Evolutionary conservation across 306 rosid genomes (phyloP).

Genomic region (Vigna trinervia): DNA sequence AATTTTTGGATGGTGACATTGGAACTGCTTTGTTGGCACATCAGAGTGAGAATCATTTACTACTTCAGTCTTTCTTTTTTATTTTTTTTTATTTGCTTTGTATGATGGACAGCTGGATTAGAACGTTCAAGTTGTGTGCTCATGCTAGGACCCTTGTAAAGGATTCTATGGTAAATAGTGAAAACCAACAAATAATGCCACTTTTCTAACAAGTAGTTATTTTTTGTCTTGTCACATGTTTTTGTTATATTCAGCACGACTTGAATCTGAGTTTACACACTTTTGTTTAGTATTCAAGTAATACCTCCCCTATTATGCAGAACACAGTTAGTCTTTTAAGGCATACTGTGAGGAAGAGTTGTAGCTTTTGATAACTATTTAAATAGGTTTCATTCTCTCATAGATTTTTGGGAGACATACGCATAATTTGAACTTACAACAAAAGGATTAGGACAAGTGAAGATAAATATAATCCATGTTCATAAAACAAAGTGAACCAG

Average conservation of each 20-base stretch:
- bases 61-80: not conserved
- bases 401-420: no score
- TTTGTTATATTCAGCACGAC: no score
- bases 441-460: not conserved
- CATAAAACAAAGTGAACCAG: constrained; percentile 9
- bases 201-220: not conserved
- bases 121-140: constrained; percentile 4
- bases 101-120: constrained; percentile 16
- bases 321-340: no score
- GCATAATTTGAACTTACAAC: no score
- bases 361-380: no score
- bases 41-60: not conserved
- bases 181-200: not conserved
- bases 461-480: constrained; percentile 26
- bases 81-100: not conserved
- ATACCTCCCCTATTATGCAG: no score
- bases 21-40: not conserved
- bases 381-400: no score
- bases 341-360: no score
- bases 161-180: not conserved
- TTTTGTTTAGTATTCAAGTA: no score
- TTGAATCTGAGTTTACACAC: no score
- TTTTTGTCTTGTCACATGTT: no score
- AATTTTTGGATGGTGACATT: constrained; percentile 4
- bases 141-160: not conserved